Base-by-base conservation (phyloP, 108 stramenopile species). In the Skeletonema grethae region DNA sequence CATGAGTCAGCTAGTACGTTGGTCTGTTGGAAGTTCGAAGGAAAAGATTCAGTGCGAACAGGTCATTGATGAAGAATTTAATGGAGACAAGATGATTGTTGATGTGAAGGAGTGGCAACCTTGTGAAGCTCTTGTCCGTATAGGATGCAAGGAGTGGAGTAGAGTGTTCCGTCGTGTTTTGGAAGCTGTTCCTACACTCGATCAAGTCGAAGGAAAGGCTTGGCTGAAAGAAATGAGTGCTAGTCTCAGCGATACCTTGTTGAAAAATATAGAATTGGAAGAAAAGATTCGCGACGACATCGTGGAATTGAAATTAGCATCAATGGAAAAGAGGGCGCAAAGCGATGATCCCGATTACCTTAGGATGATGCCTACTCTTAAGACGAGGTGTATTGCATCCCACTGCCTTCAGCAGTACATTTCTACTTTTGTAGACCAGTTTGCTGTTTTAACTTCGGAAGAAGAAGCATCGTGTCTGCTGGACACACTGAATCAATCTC, bases 101-200 rank as follows among this genome's bases (percentile, higher is more conserved):
- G 50, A 65, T 67, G 59, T 59, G 36, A 74, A 80, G 34, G 63
- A 75, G 32, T 95, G 94, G 94, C 69, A 71, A 59, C 91, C 94
- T 2, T 92, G 94, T 53, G 94, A 95, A 82, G 90, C 94, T 25
- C 73, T 95, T 22, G 87, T 92, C 3, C 79, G 91, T 30, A 82
- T 91, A 22, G 75, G 86, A 12, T 88, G 88, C 60, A 60, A 70
- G 28, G 91, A 95, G 65, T 73, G 89, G 58, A 65, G 70, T 35
- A 79, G 90, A 65, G 73, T 88, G 22, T 72, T 88, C 20, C 65
- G 50, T 24, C 65, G 80, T 32, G 65, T 90, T 3, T 24, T 80
- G 7, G 61, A 67, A 29, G 57, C 66, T 1, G 35, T 85, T 57
- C 63, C 84, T 8, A 65, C n/a, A 12, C 11, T 86, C 32, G 39